Evolutionary conservation across 2,329 filamentous ascomycete species (phyloP), one percentile per base, ranked within the genome.

Genomic region (Apiospora arundinis): DNA sequence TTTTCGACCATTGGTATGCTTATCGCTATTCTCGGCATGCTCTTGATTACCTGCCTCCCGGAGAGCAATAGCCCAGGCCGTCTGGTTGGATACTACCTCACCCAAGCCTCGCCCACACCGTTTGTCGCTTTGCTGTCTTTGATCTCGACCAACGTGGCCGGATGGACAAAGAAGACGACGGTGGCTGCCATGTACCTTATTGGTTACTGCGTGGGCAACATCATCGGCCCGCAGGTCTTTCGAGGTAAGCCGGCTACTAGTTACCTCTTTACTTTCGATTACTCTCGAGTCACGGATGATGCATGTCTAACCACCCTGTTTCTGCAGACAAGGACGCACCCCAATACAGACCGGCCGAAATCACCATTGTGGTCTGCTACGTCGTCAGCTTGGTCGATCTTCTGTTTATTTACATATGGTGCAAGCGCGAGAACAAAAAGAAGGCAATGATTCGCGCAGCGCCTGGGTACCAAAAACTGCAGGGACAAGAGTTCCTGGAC

Each of bases 401-500:
- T 71, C 73, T 85, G 0, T 92, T 92, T 75, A 90, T 93, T 70
- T 90, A 89, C 80, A 85, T 84, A 77, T 92, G 89, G 84, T 92
- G 88, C 77, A 81, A 82, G 14, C 78, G 79, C 25, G 85, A 91
- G 81, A 93, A 93, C 74, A 80, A 78, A 73, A 85, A 86, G 80
- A 93, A 92, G 81, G 88, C 84, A 0, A 76, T 76, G 9, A 76
- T 88, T 21, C 80, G 89, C 56, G 85, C 85, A 1, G 81, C 82
- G 68, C 86, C 89, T 0, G 87, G 83, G 1, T 93, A 93, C 77
- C 82, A 84, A 32, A 90, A 86, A 79, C 73, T 92, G 70, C 88
- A 90, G 78, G 92, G 92, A 73, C 90, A 92, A 79, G 91, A 92
- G 83, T 92, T 88, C 81, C 82, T 89, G 71, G 90, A 93, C 77